phyloP scores from a whole-genome alignment of 495 filamentous ascomycete genomes.

The Aspergillus panamensis region DNA sequence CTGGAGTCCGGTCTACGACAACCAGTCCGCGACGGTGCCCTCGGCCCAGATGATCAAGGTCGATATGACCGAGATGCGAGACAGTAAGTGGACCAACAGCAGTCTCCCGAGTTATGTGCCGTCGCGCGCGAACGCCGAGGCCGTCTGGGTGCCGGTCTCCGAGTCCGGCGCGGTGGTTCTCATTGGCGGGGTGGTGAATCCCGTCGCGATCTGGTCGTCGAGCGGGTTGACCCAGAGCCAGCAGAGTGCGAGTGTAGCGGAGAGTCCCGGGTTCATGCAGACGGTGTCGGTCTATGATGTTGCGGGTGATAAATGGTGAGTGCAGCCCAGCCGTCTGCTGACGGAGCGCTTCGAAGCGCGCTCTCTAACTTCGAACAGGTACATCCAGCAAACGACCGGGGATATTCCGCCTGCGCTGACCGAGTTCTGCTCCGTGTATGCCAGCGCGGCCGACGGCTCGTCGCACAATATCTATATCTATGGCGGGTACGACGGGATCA shows the following conservation, averaged over 20 bases:
- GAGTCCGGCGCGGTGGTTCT: slow-evolving; percentile 59
- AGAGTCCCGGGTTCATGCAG: slow-evolving; percentile 59
- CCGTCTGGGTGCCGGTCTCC: slow-evolving; percentile 69
- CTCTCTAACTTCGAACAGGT: slow-evolving; percentile 29
- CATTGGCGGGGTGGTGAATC: slow-evolving; percentile 63
- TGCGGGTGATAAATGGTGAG: slow-evolving; percentile 47
- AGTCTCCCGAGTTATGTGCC: slow-evolving; percentile 50
- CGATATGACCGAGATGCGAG: slow-evolving; percentile 51
- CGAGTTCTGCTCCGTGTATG: slow-evolving; percentile 64
- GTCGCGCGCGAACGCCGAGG: slow-evolving; percentile 58
- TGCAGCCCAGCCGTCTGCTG: no score
- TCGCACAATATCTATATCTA: slow-evolving; percentile 75
- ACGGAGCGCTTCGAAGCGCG: no score
- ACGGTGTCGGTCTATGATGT: slow-evolving; percentile 70
- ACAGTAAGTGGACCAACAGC: slow-evolving; percentile 52
- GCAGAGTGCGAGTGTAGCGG: slow-evolving; percentile 41
- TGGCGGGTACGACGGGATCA: slow-evolving; percentile 59
- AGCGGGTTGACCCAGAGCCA: slow-evolving; percentile 31
- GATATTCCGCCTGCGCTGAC: slow-evolving; percentile 51
- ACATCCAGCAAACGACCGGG: slow-evolving; percentile 57
- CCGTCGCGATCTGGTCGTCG: slow-evolving; percentile 31
- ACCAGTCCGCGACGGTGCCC: slow-evolving; percentile 31
- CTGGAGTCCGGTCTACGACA: slow-evolving; percentile 43
- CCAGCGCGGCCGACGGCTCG: slow-evolving; percentile 55
- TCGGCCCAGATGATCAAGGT: slow-evolving; percentile 54